Evolutionary conservation across 208 protist species (phyloP), one percentile per base, ranked within the genome.

Genomic region (Tetramitus jugosus): DNA sequence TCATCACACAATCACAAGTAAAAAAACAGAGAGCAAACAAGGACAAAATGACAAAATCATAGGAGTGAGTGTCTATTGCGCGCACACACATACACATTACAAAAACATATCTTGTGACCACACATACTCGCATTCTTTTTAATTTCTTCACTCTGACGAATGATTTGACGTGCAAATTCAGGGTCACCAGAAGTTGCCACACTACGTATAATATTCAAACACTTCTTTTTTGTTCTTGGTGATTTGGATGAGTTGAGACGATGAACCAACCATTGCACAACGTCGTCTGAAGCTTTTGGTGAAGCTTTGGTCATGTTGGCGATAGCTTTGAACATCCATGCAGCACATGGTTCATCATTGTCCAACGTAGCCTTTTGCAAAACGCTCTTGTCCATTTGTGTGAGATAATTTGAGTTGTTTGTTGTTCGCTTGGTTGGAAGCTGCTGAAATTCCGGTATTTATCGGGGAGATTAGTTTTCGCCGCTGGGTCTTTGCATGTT

Each of bases 141-240:
- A 26, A 88, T 75, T 42, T 33, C 45, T 45, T 85, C 83, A 10
- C 43, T 81, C 17, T 76, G 67, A 26, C 80, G 81, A 76, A 88
- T 85, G 60, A 91, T 77, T 60, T 85, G 83, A 56, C 81, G 84
- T 71, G 90, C 86, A 69, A 93, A 91, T 69, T 88, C 88, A 31
- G 79, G 68, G 68, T 91, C 85, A 0, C 87, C 87, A 17, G 72
- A 87, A 81, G 88, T 83, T 75, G 84, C 86, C 52, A 89, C 77
- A n/a, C 86, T 74, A 49, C 86, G 84, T 26, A 91, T 85, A 37
- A 92, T 84, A 45, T 87, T 83, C 35, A 93, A 75, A 8, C 84
- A 76, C 80, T 92, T 93, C 74, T 84, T 84, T 46, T 91, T 81
- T 17, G 45, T 31, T 14, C 60, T 14, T n/a, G 78, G 17, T 13